Conservation (phyloP, 345 rosid genomes). For the Melaleuca alternifolia region DNA sequence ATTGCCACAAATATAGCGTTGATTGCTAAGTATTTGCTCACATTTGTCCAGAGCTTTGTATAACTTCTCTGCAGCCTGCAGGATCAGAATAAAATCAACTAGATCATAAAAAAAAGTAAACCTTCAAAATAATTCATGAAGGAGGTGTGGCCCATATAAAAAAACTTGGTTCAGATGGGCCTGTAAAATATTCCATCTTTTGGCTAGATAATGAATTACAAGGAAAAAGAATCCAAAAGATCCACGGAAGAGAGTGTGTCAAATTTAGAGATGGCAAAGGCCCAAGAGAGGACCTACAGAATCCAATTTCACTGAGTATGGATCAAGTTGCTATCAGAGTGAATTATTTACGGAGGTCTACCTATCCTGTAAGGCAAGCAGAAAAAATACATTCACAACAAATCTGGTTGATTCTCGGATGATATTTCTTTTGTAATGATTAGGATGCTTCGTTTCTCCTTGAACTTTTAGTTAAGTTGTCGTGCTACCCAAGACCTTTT, state of each 20-base stretch:
- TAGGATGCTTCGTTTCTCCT: neutral
- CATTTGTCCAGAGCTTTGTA: slow-evolving; percentile 70
- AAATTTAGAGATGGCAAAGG: neutral
- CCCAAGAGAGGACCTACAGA: neutral
- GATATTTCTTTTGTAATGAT: neutral
- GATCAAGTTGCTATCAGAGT: neutral
- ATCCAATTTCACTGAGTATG: neutral
- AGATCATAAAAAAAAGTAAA: neutral
- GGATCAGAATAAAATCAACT: neutral
- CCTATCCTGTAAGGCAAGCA: neutral
- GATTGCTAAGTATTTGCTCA: slow-evolving; percentile 58
- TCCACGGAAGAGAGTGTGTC: neutral
- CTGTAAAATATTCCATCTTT: neutral
- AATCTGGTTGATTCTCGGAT: neutral
- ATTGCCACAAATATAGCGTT: slow-evolving; percentile 63
- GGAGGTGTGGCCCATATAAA: neutral
- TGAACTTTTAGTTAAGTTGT: neutral
- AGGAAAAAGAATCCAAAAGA: neutral
- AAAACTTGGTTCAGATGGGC: neutral
- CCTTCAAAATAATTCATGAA: neutral
- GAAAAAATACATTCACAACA: neutral
- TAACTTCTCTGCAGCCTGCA: slow-evolving; percentile 59
- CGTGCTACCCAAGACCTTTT: neutral
- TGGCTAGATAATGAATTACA: neutral
- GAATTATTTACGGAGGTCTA: neutral